Conservation (phyloP, 2,329 filamentous ascomycete genomes). For the Scytalidium lignicola region DNA sequence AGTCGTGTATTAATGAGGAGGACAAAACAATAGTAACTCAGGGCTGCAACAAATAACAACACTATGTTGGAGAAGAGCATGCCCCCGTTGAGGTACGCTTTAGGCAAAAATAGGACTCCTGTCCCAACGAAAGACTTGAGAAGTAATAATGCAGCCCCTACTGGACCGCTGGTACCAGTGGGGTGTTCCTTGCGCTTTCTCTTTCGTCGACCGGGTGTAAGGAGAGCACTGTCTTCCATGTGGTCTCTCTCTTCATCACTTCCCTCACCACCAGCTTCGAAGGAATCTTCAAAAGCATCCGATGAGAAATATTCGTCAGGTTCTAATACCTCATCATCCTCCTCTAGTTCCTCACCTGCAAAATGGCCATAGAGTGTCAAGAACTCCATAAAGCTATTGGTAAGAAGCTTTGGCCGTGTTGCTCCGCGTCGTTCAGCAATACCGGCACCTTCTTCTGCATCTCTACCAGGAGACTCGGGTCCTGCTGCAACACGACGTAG, state of each 20-base stretch:
- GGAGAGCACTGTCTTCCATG: slow-evolving; percentile 81
- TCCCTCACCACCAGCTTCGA: slow-evolving; percentile 38
- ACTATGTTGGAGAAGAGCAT: slow-evolving; percentile 96
- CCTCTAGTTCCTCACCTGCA: slow-evolving; percentile 91
- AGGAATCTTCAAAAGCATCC: slow-evolving; percentile 54
- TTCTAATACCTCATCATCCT: slow-evolving; percentile 84
- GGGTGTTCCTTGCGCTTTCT: slow-evolving; percentile 70
- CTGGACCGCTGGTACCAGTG: slow-evolving; percentile 71
- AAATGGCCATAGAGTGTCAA: slow-evolving; percentile 94
- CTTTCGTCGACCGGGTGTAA: slow-evolving; percentile 69
- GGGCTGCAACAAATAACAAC: slow-evolving; percentile 73
- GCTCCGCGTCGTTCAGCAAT: slow-evolving; percentile 31
- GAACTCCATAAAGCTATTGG: slow-evolving; percentile 93
- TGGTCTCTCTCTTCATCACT: slow-evolving; percentile 68
- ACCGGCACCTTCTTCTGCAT: slow-evolving; percentile 29
- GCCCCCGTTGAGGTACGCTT: slow-evolving; percentile 90
- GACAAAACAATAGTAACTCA: slow-evolving; percentile 98
- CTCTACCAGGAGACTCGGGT: slow-evolving; percentile 40
- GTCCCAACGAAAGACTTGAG: slow-evolving; percentile 98
- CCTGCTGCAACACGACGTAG: slow-evolving; percentile 70
- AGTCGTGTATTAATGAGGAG: slow-evolving; percentile 83
- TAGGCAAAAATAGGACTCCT: slow-evolving; percentile 86
- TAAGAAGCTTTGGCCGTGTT: slow-evolving; percentile 62
- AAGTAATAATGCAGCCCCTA: slow-evolving; percentile 75
- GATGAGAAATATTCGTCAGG: slow-evolving; percentile 91